Conservation (phyloP, 257 asterid genomes). For the Lycium barbarum region DNA sequence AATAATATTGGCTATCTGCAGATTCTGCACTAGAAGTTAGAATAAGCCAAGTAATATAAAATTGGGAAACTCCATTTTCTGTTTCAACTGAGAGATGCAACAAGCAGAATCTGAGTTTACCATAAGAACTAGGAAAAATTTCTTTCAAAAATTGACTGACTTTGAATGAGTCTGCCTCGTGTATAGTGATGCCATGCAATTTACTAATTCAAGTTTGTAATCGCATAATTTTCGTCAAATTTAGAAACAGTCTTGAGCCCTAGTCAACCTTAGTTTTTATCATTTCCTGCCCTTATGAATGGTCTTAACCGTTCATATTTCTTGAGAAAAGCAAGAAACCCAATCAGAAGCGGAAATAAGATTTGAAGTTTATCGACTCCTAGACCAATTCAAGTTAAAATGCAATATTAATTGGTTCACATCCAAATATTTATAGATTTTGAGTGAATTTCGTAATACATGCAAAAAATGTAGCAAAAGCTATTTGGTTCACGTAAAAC, state of each 20-base stretch:
- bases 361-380: not conserved
- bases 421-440: rapidly evolving
- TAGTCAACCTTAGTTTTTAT: not conserved
- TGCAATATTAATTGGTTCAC: not conserved
- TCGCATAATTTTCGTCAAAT: not conserved
- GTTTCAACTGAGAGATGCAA: not conserved
- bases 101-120: not conserved
- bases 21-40: not conserved
- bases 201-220: not conserved
- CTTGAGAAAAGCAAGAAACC: not conserved
- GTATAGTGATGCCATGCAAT: conserved; percentile 12
- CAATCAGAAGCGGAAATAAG: not conserved
- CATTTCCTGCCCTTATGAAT: not conserved
- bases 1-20: not conserved
- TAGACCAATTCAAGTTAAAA: rapidly evolving
- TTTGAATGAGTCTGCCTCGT: not conserved
- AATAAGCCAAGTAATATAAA: conserved; percentile 4
- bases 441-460: not conserved
- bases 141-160: not conserved
- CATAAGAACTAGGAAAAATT: not conserved
- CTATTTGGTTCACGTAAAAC: rapidly evolving
- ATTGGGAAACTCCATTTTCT: not conserved
- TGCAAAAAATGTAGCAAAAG: not conserved
- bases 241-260: not conserved
- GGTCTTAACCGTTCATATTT: not conserved